Conservation (phyloP, 2,329 filamentous ascomycete species). For the Lachnellula subtilissima region DNA sequence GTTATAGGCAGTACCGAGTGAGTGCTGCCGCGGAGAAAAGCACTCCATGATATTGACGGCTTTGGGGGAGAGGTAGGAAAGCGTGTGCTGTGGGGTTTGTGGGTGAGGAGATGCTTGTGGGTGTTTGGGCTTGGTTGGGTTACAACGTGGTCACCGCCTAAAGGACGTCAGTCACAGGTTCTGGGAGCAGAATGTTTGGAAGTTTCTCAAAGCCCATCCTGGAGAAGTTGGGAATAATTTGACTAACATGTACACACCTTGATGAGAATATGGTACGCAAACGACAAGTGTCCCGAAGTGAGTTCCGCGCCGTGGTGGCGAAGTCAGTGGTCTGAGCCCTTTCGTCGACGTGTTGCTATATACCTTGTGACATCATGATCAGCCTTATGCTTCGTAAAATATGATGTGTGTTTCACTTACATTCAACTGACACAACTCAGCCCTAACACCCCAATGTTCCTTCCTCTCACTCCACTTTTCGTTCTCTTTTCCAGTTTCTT, state of each 20-base stretch:
- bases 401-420: slow-evolving; percentile 27
- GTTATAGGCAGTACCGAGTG: slow-evolving; percentile 48
- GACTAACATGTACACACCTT: slow-evolving; percentile 6
- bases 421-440: slow-evolving; percentile 56
- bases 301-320: slow-evolving; percentile 41
- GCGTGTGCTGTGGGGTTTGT: slow-evolving; percentile 5
- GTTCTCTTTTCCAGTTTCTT: not conserved
- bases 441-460: slow-evolving; percentile 35
- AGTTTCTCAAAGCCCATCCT: not conserved
- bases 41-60: slow-evolving; percentile 39
- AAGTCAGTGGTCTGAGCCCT: slow-evolving; percentile 50
- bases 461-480: slow-evolving; percentile 25
- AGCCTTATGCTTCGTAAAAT: slow-evolving; percentile 28
- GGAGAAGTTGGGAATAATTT: too few species aligned
- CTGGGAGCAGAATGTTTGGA: not conserved
- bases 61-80: slow-evolving; percentile 7
- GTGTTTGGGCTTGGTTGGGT: slow-evolving; percentile 9
- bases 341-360: slow-evolving; percentile 47
- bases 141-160: slow-evolving; percentile 20
- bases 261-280: slow-evolving; percentile 36
- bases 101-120: slow-evolving; percentile 4
- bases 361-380: slow-evolving; percentile 33
- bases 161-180: not conserved
- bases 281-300: slow-evolving; percentile 53
- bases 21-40: slow-evolving; percentile 50